Evolutionary conservation across 2,329 filamentous ascomycete genomes (phyloP).

Genomic region (Metarhizium humberi): DNA sequence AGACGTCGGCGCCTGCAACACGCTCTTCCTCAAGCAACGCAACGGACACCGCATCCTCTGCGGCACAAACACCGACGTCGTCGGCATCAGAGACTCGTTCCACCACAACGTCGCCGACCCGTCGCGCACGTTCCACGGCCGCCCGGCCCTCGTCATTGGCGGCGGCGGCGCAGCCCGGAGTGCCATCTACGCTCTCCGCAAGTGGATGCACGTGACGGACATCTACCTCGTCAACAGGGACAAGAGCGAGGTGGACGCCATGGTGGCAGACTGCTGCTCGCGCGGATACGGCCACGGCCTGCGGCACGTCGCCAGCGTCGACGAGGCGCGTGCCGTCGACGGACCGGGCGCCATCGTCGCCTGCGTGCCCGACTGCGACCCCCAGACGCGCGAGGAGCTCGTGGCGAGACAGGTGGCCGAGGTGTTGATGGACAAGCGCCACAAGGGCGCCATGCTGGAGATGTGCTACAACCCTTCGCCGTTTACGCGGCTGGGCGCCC

Average conservation of each 20-base stretch:
- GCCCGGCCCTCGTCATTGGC: slow-evolving; percentile 64
- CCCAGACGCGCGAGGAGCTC: slow-evolving; percentile 53
- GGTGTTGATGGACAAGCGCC: slow-evolving; percentile 32
- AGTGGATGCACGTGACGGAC: slow-evolving; percentile 55
- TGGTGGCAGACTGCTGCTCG: slow-evolving; percentile 53
- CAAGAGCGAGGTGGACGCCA: slow-evolving; percentile 52
- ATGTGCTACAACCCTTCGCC: slow-evolving; percentile 77
- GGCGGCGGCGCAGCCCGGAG: slow-evolving; percentile 72
- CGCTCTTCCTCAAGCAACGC: slow-evolving; percentile 54
- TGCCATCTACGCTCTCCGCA: slow-evolving; percentile 65
- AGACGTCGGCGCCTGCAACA: slow-evolving; percentile 72
- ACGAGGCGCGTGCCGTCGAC: slow-evolving; percentile 49
- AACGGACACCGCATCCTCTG: slow-evolving; percentile 45
- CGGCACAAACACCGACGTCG: slow-evolving; percentile 74
- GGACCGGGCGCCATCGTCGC: slow-evolving; percentile 59
- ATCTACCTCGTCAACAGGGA: slow-evolving; percentile 77
- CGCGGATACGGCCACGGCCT: slow-evolving; percentile 52
- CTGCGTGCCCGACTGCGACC: slow-evolving; percentile 70
- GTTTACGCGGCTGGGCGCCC: slow-evolving; percentile 54
- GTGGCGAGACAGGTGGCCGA: slow-evolving; percentile 47
- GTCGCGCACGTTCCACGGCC: slow-evolving; percentile 39
- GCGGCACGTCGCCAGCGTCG: slow-evolving; percentile 49
- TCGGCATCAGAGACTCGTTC: slow-evolving; percentile 69
- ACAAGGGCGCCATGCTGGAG: slow-evolving; percentile 63
- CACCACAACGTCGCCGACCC: slow-evolving; percentile 41